A percentile compares a stretch with the other conserved stretches of the same genome.
Conservation (phyloP, 805 yeast genomes). For the Candida orba region DNA sequence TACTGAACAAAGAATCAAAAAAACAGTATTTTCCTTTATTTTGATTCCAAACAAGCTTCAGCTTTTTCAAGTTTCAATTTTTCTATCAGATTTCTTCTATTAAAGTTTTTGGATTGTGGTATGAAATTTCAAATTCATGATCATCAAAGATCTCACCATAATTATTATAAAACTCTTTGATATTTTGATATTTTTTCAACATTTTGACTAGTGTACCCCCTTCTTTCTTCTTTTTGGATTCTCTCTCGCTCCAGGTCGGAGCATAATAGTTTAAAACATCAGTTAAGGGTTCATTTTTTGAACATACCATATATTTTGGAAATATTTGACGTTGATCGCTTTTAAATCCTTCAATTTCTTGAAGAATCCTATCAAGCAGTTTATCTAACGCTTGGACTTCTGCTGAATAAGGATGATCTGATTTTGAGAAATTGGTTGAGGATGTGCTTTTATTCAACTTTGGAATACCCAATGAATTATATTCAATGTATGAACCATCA, state of each 20-base stretch:
- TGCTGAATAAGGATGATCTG: slow-evolving; percentile 73
- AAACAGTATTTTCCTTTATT: too few relatives aligned
- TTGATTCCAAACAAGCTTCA: too few relatives aligned
- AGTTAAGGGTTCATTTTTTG: slow-evolving; percentile 69
- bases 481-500: slow-evolving; percentile 57
- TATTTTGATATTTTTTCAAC: slow-evolving; percentile 35
- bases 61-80: too few relatives aligned
- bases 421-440: too few relatives aligned
- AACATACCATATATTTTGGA: slow-evolving; percentile 36
- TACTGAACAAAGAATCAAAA: too few relatives aligned
- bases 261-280: slow-evolving; percentile 54
- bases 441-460: too few relatives aligned
- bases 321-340: slow-evolving; percentile 11
- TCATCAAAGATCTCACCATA: slow-evolving; percentile 21
- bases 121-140: slow-evolving; percentile 34
- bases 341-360: slow-evolving; percentile 25
- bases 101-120: too few relatives aligned
- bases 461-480: too few relatives aligned
- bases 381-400: slow-evolving; percentile 62
- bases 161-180: slow-evolving; percentile 31
- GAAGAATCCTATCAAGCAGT: slow-evolving; percentile 40
- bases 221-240: slow-evolving; percentile 38
- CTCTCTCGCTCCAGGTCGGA: slow-evolving; percentile 46
- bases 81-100: too few relatives aligned
- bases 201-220: slow-evolving; percentile 25